Conservation (phyloP, 495 filamentous ascomycete species). For the Filosporella fistucella region DNA sequence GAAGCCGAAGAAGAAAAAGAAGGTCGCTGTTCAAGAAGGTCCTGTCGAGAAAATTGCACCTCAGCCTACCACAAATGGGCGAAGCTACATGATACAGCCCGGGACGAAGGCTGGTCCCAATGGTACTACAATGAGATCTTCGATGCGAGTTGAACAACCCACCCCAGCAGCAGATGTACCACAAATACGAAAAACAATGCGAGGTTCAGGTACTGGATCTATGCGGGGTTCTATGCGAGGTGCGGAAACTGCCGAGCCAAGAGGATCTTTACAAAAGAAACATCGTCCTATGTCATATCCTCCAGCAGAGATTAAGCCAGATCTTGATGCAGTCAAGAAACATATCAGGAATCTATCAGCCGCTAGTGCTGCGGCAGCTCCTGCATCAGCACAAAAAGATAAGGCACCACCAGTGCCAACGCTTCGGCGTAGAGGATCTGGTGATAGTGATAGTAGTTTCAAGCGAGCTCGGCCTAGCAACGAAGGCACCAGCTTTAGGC, state of each 20-base stretch:
- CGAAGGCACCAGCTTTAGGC: constrained; percentile 9
- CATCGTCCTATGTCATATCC: constrained; percentile 21
- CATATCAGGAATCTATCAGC: constrained; percentile 16
- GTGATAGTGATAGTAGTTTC: constrained; percentile 25
- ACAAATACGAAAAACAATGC: constrained; percentile 33
- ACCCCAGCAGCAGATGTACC: constrained; percentile 20
- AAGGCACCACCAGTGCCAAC: constrained; percentile 7
- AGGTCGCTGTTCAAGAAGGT: constrained; percentile 9
- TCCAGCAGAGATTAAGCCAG: constrained; percentile 24
- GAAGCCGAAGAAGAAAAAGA: constrained; percentile 39
- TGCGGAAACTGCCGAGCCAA: constrained; percentile 5
- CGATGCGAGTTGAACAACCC: constrained; percentile 33
- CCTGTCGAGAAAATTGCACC: background rate
- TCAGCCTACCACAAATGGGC: constrained; percentile 18
- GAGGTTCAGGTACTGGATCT: constrained; percentile 10
- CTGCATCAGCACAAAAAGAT: constrained; percentile 4
- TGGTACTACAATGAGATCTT: constrained; percentile 31
- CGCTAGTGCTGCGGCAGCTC: constrained; percentile 11
- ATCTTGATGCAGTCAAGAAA: constrained; percentile 15
- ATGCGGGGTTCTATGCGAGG: constrained; percentile 21
- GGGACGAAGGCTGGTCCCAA: constrained; percentile 31
- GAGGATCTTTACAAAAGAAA: constrained; percentile 16
- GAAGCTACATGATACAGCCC: constrained; percentile 36
- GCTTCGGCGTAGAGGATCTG: constrained; percentile 21
- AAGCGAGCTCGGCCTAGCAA: constrained; percentile 19